phyloP scores from a whole-genome alignment of 2,329 filamentous ascomycete species.

The Colletotrichum tabaci region DNA sequence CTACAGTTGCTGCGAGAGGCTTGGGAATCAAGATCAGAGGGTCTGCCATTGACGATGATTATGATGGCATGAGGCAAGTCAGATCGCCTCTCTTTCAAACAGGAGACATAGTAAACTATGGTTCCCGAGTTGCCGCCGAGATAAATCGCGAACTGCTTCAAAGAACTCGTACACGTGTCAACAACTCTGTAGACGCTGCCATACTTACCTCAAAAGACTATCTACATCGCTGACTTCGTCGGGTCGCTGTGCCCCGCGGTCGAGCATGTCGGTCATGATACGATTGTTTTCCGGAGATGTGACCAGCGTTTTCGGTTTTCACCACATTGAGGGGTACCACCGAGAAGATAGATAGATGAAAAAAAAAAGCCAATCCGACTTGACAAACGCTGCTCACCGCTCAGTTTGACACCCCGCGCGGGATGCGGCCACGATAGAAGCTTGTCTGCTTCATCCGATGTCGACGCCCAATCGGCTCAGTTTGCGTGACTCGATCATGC shows the following conservation, averaged over 20 bases:
- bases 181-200: no score
- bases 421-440: conserved; percentile 1
- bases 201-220: conserved; percentile 26
- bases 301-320: background rate
- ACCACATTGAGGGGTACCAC: background rate
- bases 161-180: no score
- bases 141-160: no score
- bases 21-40: background rate
- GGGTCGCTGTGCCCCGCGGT: conserved; percentile 26
- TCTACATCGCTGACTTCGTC: conserved; percentile 24
- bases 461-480: conserved; percentile 6
- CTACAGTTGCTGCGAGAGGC: background rate
- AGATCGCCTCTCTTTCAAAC: no score
- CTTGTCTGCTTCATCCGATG: conserved; percentile 18
- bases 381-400: background rate
- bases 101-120: no score
- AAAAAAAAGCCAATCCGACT: background rate
- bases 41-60: no score
- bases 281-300: background rate
- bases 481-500: conserved; percentile 8
- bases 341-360: background rate
- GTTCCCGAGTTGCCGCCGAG: no score
- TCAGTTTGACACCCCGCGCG: background rate
- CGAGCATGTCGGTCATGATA: conserved; percentile 24
- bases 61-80: no score